Base-by-base conservation (phyloP, 805 yeast species). In the Debaryomyces tyrocola region DNA sequence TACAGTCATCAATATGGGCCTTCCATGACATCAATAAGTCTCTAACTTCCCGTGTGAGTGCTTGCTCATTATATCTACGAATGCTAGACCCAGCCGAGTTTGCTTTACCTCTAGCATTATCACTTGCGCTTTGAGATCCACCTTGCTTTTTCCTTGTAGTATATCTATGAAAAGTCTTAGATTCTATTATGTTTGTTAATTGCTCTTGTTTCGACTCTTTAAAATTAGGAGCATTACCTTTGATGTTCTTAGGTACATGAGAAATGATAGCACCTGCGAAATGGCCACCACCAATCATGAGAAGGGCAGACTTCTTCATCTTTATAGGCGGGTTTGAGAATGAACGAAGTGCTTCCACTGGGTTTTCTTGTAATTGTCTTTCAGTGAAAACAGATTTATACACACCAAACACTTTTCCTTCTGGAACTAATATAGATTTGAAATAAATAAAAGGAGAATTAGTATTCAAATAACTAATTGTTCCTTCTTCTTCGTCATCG, bases 271-370 rank as follows among this genome's bases (percentile, higher is more conserved):
- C 97, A 15, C 94, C 99, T 0, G 98, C 96, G 72, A 94, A 94
- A 68, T 94, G 97, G 36, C 99, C 99, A 37, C 98, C 97, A 12
- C 97, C 97, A 44, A 94, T 80, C 96, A 94, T 89, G 54, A 94
- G 79, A 10, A 94, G 64, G 0, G 96, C 96, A 4, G 96, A 87
- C 38, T 75, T 75, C 3, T 69, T 67, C 0, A 57, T 50, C 3
- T 55, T 59, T 43, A 37, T 52, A 35, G 37, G 49, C 54, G 43
- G 14, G 15, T 48, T 42, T 8, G 64, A 54, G 76, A 77, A 76
- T 27, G 55, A 40, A 24, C 59, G 56, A n/a, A 88, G 54, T 0
- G 76, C 59, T n/a, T 65, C 67, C 6, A 80, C 51, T 0, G 96
- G 94, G 3, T 68, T 63, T 0, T 47, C 42, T 41, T 59, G 44